A percentile compares a stretch with the other conserved stretches of the same genome.
Evolutionary conservation across 1,284 basidiomycete genomes (phyloP).

Genomic region (Somion occarium): DNA sequence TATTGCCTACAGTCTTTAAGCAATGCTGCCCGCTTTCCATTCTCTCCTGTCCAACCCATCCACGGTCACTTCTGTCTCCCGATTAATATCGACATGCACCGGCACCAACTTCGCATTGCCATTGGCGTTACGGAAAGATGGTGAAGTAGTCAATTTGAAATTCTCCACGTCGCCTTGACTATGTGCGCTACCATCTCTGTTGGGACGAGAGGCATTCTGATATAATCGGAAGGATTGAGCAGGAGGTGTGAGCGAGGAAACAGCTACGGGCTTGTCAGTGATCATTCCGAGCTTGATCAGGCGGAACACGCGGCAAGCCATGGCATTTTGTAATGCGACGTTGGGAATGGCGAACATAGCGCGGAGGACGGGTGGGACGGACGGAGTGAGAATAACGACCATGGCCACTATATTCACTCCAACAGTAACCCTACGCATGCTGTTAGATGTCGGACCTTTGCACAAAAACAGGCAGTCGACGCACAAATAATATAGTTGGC

Average conservation of each 20-base stretch:
- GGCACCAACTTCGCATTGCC: background rate
- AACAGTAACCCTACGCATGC: constrained; percentile 3
- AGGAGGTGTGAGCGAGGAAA: too few relatives aligned
- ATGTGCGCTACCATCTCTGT: too few relatives aligned
- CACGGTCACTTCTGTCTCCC: background rate
- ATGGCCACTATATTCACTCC: constrained; percentile 6
- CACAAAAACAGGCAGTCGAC: too few relatives aligned
- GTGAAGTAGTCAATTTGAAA: background rate
- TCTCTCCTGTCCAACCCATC: background rate
- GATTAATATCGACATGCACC: background rate
- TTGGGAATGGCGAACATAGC: constrained; percentile 12
- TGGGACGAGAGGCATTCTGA: too few relatives aligned
- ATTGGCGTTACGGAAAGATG: background rate
- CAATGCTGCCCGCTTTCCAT: background rate
- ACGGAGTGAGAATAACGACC: constrained; percentile 7
- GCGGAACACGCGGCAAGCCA: constrained; percentile 22
- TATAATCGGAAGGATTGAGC: too few relatives aligned
- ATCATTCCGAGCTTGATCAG: constrained; percentile 14
- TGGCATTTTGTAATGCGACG: too few relatives aligned
- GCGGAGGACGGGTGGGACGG: constrained; percentile 7
- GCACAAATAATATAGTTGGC: background rate
- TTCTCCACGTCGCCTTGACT: background rate
- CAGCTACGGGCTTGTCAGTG: too few relatives aligned
- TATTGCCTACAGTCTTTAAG: too few relatives aligned
- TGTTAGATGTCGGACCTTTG: too few relatives aligned